A percentile compares a stretch with the other conserved stretches of the same genome.
phyloP scores from a whole-genome alignment of 176 grass and related monocot genomes.

The Rhynchospora tenuis region DNA sequence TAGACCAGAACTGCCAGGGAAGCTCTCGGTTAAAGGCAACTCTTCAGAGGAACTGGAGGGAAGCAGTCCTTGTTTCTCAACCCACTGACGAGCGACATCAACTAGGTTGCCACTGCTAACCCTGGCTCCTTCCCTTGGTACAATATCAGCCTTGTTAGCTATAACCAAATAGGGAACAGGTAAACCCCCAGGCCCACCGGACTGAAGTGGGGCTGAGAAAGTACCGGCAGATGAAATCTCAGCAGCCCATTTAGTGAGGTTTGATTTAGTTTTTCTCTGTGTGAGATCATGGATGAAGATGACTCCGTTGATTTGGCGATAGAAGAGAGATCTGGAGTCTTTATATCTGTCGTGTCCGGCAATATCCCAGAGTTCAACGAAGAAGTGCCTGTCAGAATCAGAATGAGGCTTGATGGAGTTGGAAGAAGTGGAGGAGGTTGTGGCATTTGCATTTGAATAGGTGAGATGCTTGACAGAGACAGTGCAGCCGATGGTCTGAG shows the following conservation, averaged over 20 bases:
- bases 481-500: conserved; percentile 78
- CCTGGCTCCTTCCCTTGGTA: conserved; percentile 49
- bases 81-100: conserved; percentile 79
- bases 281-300: conserved; percentile 96
- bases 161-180: conserved; percentile 97
- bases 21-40: conserved; percentile 67
- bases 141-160: conserved; percentile 75
- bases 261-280: conserved; percentile 79
- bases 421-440: conserved; percentile 70
- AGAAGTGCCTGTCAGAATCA: conserved; percentile 78
- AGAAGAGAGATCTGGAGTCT: conserved; percentile 80
- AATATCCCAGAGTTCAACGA: conserved; percentile 96
- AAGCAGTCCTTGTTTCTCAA: conserved; percentile 85
- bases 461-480: conserved; percentile 79
- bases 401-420: conserved; percentile 58
- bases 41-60: conserved; percentile 57
- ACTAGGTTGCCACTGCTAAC: conserved; percentile 78
- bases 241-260: conserved; percentile 85
- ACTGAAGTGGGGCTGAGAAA: conserved; percentile 73
- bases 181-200: conserved; percentile 88
- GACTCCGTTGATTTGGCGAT: conserved; percentile 85
- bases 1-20: conserved; percentile 68
- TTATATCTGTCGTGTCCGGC: conserved; percentile 92
- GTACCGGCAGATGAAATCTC: conserved; percentile 69
- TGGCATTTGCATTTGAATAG: conserved; percentile 64